phyloP scores from a whole-genome alignment of 169 alveolate species.

The Fabrea salina region DNA sequence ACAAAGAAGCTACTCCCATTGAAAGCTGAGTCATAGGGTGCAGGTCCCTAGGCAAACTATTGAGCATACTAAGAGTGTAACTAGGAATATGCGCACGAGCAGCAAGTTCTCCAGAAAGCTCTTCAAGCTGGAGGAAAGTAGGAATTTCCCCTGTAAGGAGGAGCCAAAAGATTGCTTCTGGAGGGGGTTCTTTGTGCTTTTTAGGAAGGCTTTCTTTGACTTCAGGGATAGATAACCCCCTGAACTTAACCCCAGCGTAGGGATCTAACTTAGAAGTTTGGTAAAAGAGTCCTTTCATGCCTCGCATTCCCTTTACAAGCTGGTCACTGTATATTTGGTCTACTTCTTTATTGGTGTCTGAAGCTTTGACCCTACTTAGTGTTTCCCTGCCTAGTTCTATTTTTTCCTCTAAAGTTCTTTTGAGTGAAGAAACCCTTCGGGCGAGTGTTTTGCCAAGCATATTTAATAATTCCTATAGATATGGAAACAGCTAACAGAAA shows the following conservation, averaged over 20 bases:
- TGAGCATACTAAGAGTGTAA: slow-evolving; percentile 77
- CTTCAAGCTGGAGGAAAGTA: slow-evolving; percentile 58
- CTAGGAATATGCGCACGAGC: slow-evolving; percentile 75
- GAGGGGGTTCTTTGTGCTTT: slow-evolving; percentile 44
- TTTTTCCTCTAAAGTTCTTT: background rate
- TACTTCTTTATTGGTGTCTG: background rate
- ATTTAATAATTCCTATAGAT: no score
- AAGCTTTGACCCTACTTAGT: background rate
- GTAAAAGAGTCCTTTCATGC: slow-evolving; percentile 86
- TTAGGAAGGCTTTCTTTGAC: slow-evolving; percentile 41
- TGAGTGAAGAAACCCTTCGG: no score
- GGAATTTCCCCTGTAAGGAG: slow-evolving; percentile 85
- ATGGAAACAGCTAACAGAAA: no score
- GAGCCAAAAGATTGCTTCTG: slow-evolving; percentile 66
- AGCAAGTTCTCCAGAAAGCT: slow-evolving; percentile 73
- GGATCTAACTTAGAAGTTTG: slow-evolving; percentile 93
- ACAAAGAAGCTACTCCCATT: slow-evolving; percentile 86
- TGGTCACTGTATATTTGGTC: background rate
- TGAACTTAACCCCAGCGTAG: slow-evolving; percentile 59
- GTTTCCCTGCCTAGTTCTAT: background rate
- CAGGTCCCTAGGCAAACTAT: slow-evolving; percentile 77
- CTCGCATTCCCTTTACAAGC: slow-evolving; percentile 86
- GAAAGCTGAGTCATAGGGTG: slow-evolving; percentile 96
- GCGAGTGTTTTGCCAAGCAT: no score
- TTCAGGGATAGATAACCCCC: slow-evolving; percentile 51